Base-by-base conservation (phyloP, 306 rosid species). In the Dalbergia cochinchinensis region DNA sequence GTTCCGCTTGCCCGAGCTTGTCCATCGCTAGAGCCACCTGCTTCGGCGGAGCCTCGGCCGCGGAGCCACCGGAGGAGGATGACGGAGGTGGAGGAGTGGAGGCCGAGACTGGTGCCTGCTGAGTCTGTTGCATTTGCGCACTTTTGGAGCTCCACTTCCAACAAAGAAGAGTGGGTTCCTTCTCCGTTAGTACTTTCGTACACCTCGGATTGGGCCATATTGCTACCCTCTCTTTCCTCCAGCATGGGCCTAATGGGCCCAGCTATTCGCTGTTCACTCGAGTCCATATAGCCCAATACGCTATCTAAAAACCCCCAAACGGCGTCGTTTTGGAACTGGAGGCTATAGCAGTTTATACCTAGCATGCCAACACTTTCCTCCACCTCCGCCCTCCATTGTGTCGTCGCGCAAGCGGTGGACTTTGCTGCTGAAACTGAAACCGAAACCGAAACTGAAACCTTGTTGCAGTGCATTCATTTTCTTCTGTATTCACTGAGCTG, bases 1-100 rank as follows among this genome's bases (percentile, higher is more conserved):
- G 91, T 10, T 90, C 95, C 44, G 95, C 97, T 74, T 92, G 83
- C 26, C 91, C 85, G n/a, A 94, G 94, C 67, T 97, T 80, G 39
- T 92, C 95, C 95, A 94, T 91, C 31, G 99, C 97, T 19, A 76
- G 83, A 19, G 98, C 97, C 47, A 91, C 99, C 90, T 89, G 97
- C 91, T 92, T 95, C 45, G 98, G 99, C 69, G 97, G 98, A 48
- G 96, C 99, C 86, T 92, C 99, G 47, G 83, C 86, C 64, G 79
- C 50, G 51, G 76, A 19, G 19, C 75, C 85, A 42, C 84, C 85
- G 6, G 90, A 65, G 26, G 67, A 18, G 7, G 82, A 62, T 16
- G 90, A 22, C 7, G 60, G 60, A 53, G 84, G 63, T 57, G 91
- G 64, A 41, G 87, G 69, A 78, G 69, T 83, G 67, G 89, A 72